phyloP scores from a whole-genome alignment of 352 stramenopile species.

The Pythium phragmiticola region DNA sequence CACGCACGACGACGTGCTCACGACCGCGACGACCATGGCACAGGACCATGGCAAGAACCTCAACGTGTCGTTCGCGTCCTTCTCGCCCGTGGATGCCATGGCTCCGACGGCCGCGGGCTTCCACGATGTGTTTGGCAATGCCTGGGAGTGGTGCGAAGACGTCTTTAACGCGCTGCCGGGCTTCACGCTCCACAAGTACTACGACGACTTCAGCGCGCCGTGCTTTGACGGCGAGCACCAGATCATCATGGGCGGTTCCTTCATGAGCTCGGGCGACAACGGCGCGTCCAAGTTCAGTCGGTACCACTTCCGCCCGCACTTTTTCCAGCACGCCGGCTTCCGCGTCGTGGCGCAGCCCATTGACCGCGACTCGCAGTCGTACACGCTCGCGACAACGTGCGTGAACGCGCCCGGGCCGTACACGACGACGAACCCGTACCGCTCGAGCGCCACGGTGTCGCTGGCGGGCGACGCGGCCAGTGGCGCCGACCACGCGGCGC shows the following conservation, averaged over 20 bases:
- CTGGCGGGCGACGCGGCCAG: constrained; percentile 18
- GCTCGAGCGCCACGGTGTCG: constrained; percentile 45
- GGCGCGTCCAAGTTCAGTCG: constrained; percentile 93
- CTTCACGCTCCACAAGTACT: constrained; percentile 91
- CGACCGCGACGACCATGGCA: constrained; percentile 47
- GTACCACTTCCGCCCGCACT: constrained; percentile 97
- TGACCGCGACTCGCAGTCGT: constrained; percentile 53
- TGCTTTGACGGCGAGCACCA: constrained; percentile 97
- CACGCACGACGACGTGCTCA: constrained; percentile 81
- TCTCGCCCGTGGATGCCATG: constrained; percentile 89
- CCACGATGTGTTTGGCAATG: constrained; percentile 94
- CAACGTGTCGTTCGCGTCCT: constrained; percentile 91
- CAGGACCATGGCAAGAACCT: constrained; percentile 77
- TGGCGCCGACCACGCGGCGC: constrained; percentile 5
- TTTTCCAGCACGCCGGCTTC: constrained; percentile 97
- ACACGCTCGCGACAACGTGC: constrained; percentile 63
- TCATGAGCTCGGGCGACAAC: constrained; percentile 94
- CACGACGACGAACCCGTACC: constrained; percentile 57
- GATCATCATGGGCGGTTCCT: constrained; percentile 96
- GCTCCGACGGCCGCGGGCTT: constrained; percentile 77
- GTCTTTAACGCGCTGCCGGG: constrained; percentile 92
- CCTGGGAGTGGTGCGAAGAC: constrained; percentile 97
- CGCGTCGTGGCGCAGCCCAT: constrained; percentile 88
- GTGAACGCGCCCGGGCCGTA: constrained; percentile 70
- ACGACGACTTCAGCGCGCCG: constrained; percentile 97